A percentile compares a stretch with the other conserved stretches of the same genome.
These are phyloP conservation scores for Podaxis sp. DNA, from an alignment of 768 basidiomycete genomes.

Conservation along the genomic window DNA sequence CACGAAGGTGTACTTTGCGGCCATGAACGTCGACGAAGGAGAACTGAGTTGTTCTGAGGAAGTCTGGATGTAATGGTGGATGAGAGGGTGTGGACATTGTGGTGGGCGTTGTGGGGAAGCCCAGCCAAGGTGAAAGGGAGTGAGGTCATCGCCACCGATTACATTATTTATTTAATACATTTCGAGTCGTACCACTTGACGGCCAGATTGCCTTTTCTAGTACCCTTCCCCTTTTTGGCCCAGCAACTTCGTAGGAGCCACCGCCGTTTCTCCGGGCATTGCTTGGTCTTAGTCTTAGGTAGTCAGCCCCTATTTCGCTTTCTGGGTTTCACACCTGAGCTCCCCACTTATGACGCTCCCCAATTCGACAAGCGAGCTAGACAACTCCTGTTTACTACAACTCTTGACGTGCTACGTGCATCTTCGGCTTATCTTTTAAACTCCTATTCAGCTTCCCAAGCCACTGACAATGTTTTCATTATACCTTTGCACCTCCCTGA, in stretches of 20 bases:
- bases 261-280: no score
- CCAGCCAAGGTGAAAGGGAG: neutral
- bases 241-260: neutral
- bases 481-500: no score
- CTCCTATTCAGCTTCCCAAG: no score
- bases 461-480: no score
- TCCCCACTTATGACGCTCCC: no score
- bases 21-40: slow-evolving; percentile 75
- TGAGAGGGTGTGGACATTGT: slow-evolving; percentile 4
- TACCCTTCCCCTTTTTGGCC: neutral
- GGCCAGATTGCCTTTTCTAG: neutral
- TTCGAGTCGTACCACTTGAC: slow-evolving; percentile 11
- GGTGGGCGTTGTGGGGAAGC: neutral
- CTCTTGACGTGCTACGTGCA: no score
- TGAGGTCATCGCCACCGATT: slow-evolving; percentile 9
- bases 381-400: no score
- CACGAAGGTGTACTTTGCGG: slow-evolving; percentile 80
- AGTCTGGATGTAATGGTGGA: slow-evolving; percentile 40
- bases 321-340: no score
- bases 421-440: no score
- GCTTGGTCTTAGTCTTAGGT: no score
- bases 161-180: neutral
- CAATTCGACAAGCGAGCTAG: no score
- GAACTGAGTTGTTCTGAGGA: slow-evolving; percentile 63
- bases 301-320: no score